Percentiles rank a stretch among this genome's conserved stretches.
These are phyloP conservation scores for Canavalia gladiata DNA, from an alignment of 306 rosid species.

Conservation along the genomic window DNA sequence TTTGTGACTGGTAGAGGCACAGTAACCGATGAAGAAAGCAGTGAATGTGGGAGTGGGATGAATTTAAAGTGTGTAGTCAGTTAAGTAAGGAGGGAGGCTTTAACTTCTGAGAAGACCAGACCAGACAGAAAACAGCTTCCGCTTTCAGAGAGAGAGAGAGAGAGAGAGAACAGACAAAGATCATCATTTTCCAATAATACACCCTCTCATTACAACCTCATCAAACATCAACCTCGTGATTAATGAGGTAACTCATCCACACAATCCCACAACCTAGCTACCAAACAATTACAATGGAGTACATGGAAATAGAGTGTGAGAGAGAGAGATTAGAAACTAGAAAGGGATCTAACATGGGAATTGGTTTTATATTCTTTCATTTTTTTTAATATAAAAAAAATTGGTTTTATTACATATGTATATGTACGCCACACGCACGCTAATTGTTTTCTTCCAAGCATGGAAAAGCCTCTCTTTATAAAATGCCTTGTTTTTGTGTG, in stretches of 20 bases:
- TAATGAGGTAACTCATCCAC: constrained; percentile 60
- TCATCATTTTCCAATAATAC: constrained; percentile 83
- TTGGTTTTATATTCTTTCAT: not conserved
- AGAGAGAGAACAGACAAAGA: constrained; percentile 59
- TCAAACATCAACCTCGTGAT: constrained; percentile 80
- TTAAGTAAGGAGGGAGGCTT: constrained; percentile 45
- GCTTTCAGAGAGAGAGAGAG: constrained; percentile 51
- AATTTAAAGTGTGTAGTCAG: constrained; percentile 52
- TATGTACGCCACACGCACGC: not conserved
- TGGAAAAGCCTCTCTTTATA: constrained; percentile 19
- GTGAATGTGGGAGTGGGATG: constrained; percentile 53
- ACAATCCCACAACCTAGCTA: constrained; percentile 50
- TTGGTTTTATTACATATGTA: not conserved
- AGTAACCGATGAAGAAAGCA: constrained; percentile 56
- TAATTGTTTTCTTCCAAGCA: constrained; percentile 34
- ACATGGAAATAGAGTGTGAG: not conserved
- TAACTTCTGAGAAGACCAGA: constrained; percentile 62
- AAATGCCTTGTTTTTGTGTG: constrained; percentile 33
- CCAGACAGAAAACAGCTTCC: constrained; percentile 57
- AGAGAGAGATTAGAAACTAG: constrained; percentile 20
- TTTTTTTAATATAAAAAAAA: not conserved
- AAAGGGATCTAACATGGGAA: constrained; percentile 41
- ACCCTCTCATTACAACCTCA: constrained; percentile 54
- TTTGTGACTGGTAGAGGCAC: constrained; percentile 55
- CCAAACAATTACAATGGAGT: too few relatives aligned